These are phyloP conservation scores for Lolium perenne DNA, from an alignment of 176 grass and related monocot species.

Conservation along the genomic window DNA sequence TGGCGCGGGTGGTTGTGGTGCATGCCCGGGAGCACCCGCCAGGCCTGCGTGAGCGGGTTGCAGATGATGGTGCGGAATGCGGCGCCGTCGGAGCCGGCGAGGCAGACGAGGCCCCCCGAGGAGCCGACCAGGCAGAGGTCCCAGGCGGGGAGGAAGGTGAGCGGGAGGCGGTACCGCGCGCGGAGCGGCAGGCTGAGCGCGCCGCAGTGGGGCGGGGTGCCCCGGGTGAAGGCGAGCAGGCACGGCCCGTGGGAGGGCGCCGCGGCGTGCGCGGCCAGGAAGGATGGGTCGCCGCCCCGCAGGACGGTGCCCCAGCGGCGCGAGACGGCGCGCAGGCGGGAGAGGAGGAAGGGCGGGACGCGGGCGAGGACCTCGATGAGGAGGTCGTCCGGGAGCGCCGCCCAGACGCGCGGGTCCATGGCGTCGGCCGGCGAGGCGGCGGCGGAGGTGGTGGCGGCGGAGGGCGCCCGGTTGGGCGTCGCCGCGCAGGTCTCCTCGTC, in stretches of 20 bases:
- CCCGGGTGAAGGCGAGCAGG: conserved; percentile 70
- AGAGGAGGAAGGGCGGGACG: conserved; percentile 89
- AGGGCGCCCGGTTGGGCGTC: conserved; percentile 40
- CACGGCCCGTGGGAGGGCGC: conserved; percentile 84
- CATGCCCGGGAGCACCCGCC: conserved; percentile 80
- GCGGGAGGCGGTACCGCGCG: conserved; percentile 79
- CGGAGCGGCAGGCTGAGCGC: conserved; percentile 80
- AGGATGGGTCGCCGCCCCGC: conserved; percentile 55
- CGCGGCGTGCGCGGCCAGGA: conserved; percentile 72
- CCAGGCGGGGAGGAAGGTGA: conserved; percentile 83
- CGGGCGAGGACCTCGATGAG: conserved; percentile 83
- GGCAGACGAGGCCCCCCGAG: conserved; percentile 86
- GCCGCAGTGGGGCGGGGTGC: conserved; percentile 54
- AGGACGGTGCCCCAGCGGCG: conserved; percentile 74
- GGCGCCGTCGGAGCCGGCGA: conserved; percentile 78
- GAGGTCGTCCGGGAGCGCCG: conserved; percentile 73
- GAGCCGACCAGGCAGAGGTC: conserved; percentile 95
- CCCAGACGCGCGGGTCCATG: conserved; percentile 78
- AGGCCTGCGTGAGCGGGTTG: conserved; percentile 87
- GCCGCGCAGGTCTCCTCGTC: conserved; percentile 77
- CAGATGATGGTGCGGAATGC: conserved; percentile 77
- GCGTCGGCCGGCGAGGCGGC: conserved; percentile 51
- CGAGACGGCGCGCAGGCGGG: conserved; percentile 71
- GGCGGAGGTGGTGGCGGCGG: neutral
- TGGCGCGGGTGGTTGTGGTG: conserved; percentile 91